Conservation (phyloP, 2,329 filamentous ascomycete species). For the Aspergillus transmontanensis region DNA sequence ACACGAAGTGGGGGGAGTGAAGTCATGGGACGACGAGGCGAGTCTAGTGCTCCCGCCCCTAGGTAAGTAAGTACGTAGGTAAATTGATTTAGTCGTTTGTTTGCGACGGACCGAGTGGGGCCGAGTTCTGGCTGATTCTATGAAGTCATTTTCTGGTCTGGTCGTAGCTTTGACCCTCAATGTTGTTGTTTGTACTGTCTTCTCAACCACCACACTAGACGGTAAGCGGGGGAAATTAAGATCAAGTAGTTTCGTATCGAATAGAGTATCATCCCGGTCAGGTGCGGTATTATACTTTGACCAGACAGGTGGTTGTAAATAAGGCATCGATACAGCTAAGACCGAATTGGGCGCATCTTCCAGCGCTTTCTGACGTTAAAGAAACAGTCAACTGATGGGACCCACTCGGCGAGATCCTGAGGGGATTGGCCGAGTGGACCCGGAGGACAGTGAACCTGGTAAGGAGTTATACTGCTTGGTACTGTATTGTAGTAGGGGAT, state of each 20-base stretch:
- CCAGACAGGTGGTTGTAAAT: neutral
- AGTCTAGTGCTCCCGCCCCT: neutral
- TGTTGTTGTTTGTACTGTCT: neutral
- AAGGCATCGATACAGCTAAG: neutral
- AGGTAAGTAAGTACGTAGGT: neutral
- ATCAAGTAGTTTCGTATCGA: too few species aligned
- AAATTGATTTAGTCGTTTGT: neutral
- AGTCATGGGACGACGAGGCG: neutral
- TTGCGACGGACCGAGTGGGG: neutral
- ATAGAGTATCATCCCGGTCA: neutral
- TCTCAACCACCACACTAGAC: neutral
- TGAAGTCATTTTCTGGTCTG: neutral
- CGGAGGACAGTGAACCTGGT: constrained; percentile 3
- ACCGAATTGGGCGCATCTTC: neutral
- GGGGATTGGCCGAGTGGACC: neutral
- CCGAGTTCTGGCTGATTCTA: constrained; percentile 1
- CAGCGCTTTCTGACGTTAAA: neutral
- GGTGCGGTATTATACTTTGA: neutral
- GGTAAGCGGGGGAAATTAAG: neutral
- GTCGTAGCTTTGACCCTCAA: neutral
- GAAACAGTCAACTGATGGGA: neutral
- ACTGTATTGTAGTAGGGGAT: neutral
- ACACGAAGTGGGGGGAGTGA: constrained; percentile 1
- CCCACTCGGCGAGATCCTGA: neutral
- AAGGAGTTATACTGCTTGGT: neutral